Evolutionary conservation across 805 yeast species (phyloP).

Genomic region (Scheffersomyces stipitis): DNA sequence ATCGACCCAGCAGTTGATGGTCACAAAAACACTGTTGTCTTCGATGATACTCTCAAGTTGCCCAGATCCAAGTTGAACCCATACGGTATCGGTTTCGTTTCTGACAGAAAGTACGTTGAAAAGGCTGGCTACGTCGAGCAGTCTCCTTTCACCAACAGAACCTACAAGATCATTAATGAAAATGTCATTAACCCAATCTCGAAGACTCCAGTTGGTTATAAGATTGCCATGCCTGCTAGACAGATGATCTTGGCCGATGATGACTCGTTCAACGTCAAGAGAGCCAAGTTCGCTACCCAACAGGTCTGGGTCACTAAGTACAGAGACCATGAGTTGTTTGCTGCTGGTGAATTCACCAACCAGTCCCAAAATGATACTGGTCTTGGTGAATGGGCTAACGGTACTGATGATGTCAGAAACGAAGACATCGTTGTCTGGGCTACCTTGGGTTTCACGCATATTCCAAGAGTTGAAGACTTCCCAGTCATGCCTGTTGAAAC

Average conservation of each 20-base stretch:
- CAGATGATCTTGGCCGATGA: slow-evolving; percentile 71
- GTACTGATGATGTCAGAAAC: slow-evolving; percentile 66
- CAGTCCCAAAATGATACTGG: slow-evolving; percentile 75
- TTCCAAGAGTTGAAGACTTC: slow-evolving; percentile 83
- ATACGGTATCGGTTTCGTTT: slow-evolving; percentile 66
- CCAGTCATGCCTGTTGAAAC: slow-evolving; percentile 89
- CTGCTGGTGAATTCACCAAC: slow-evolving; percentile 86
- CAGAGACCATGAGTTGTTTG: slow-evolving; percentile 67
- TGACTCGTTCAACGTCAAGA: slow-evolving; percentile 61
- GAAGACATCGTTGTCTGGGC: slow-evolving; percentile 80
- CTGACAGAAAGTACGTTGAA: slow-evolving; percentile 64
- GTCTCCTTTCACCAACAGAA: slow-evolving; percentile 72
- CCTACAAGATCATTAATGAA: slow-evolving; percentile 75
- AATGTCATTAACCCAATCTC: slow-evolving; percentile 67
- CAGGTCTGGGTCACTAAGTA: slow-evolving; percentile 83
- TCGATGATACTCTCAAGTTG: slow-evolving; percentile 67
- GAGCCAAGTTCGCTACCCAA: slow-evolving; percentile 75
- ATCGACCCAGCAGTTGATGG: slow-evolving; percentile 84
- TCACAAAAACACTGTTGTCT: slow-evolving; percentile 69
- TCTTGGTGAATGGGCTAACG: slow-evolving; percentile 68
- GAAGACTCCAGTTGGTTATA: slow-evolving; percentile 73
- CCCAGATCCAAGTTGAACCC: slow-evolving; percentile 58
- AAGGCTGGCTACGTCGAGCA: slow-evolving; percentile 72
- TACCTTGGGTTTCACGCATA: slow-evolving; percentile 77
- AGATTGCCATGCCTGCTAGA: slow-evolving; percentile 69